Evolutionary conservation across 2,329 filamentous ascomycete genomes (phyloP).

Genomic region (Nothophaeocryptopus gaeumannii): DNA sequence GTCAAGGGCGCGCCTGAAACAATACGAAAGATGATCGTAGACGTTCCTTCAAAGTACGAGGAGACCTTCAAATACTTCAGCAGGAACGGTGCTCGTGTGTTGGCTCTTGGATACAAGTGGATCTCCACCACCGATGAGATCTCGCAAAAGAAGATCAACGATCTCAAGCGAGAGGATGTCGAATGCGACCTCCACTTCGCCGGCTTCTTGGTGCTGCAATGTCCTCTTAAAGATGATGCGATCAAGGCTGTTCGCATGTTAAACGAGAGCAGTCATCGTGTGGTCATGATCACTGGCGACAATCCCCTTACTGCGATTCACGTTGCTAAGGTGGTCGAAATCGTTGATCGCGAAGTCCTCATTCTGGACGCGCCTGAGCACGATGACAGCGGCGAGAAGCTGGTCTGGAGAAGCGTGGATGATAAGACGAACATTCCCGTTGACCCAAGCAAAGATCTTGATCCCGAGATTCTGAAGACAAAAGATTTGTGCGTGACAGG

Average conservation of each 20-base stretch:
- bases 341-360: slow-evolving; percentile 90
- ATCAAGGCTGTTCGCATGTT: slow-evolving; percentile 93
- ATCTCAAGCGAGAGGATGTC: slow-evolving; percentile 88
- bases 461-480: slow-evolving; percentile 72
- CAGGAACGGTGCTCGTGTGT: slow-evolving; percentile 87
- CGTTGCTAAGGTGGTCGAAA: slow-evolving; percentile 92
- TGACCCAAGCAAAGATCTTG: slow-evolving; percentile 76
- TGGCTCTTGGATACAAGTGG: slow-evolving; percentile 92
- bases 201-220: slow-evolving; percentile 92
- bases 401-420: slow-evolving; percentile 94
- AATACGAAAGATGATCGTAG: slow-evolving; percentile 85
- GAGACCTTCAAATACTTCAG: slow-evolving; percentile 99
- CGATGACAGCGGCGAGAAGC: slow-evolving; percentile 71
- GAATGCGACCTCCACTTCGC: slow-evolving; percentile 84
- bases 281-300: slow-evolving; percentile 98
- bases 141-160: slow-evolving; percentile 81
- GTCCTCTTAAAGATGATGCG: slow-evolving; percentile 93
- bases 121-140: slow-evolving; percentile 78
- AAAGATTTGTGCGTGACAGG: slow-evolving; percentile 97
- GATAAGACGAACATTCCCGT: slow-evolving; percentile 84
- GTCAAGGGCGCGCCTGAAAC: slow-evolving; percentile 98
- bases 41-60: slow-evolving; percentile 83
- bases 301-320: slow-evolving; percentile 96
- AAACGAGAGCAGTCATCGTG: slow-evolving; percentile 96
- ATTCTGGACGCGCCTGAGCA: slow-evolving; percentile 95